phyloP scores from a whole-genome alignment of 1,139 yeast species.

The Geotrichum carabidarum region DNA sequence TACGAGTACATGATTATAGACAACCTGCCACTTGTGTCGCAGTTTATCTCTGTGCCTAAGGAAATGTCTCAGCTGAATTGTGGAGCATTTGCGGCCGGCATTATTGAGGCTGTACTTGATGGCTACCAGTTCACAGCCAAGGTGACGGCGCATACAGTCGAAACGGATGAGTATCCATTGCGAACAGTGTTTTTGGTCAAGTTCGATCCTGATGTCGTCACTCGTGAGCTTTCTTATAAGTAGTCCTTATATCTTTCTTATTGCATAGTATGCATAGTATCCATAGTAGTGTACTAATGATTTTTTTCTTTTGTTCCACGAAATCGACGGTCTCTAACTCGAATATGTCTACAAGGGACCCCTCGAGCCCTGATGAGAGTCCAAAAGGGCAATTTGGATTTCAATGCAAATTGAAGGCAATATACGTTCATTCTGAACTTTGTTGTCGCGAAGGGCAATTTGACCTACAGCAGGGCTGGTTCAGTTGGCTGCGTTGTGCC shows the following conservation, averaged over 20 bases:
- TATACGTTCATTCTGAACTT: too few relatives aligned
- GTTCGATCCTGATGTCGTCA: slow-evolving; percentile 38
- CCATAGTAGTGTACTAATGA: background rate
- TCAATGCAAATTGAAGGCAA: too few relatives aligned
- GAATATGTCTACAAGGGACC: too few relatives aligned
- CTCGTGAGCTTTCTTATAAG: slow-evolving; percentile 18
- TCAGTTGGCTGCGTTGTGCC: too few relatives aligned
- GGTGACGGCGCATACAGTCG: slow-evolving; percentile 85
- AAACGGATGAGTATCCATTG: slow-evolving; percentile 56
- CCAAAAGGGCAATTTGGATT: too few relatives aligned
- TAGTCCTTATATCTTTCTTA: background rate
- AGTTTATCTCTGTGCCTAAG: slow-evolving; percentile 72
- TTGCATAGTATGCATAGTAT: background rate
- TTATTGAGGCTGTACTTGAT: slow-evolving; percentile 84
- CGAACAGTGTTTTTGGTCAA: slow-evolving; percentile 82
- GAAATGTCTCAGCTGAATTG: slow-evolving; percentile 77
- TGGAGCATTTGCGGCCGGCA: slow-evolving; percentile 84
- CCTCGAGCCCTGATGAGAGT: too few relatives aligned
- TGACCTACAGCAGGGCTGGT: too few relatives aligned
- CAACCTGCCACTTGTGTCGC: slow-evolving; percentile 68
- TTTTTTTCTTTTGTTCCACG: background rate
- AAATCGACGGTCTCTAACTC: background rate
- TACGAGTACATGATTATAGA: slow-evolving; percentile 83
- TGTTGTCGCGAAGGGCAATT: too few relatives aligned
- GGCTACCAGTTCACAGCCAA: slow-evolving; percentile 72